Conservation (phyloP, 768 basidiomycete species). For the Psilocybe subaeruginosa region DNA sequence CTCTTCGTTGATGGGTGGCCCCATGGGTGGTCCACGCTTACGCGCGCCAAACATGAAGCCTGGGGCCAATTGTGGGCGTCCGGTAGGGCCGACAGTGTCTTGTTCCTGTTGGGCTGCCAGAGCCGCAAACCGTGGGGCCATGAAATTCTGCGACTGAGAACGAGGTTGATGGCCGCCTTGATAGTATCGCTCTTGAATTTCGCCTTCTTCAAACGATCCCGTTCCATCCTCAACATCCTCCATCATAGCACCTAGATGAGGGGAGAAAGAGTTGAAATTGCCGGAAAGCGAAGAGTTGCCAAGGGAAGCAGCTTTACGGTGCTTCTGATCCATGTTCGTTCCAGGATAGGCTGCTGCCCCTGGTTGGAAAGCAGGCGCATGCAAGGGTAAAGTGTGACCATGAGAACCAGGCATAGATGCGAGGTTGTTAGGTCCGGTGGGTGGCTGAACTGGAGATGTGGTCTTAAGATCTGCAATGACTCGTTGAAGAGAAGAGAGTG, state of each 20-base stretch:
- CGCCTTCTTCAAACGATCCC: conserved; percentile 72
- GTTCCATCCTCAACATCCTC: conserved; percentile 76
- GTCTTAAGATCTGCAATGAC: conserved; percentile 95
- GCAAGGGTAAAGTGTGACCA: conserved; percentile 54
- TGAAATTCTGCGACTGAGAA: conserved; percentile 82
- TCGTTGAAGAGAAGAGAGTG: conserved; percentile 85
- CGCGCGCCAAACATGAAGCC: conserved; percentile 87
- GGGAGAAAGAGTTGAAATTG: conserved; percentile 73
- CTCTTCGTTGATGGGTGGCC: conserved; percentile 79
- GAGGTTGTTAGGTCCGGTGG: conserved; percentile 44
- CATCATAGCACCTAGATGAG: conserved; percentile 82
- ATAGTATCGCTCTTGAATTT: conserved; percentile 65
- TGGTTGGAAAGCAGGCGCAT: conserved; percentile 78
- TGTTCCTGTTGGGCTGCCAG: conserved; percentile 78
- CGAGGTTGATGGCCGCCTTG: conserved; percentile 67
- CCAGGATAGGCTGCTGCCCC: conserved; percentile 59
- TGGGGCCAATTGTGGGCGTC: conserved; percentile 90
- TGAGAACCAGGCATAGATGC: conserved; percentile 53
- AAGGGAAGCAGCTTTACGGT: conserved; percentile 82
- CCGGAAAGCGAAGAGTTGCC: conserved; percentile 59
- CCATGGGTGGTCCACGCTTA: conserved; percentile 58
- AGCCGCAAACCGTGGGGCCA: conserved; percentile 87
- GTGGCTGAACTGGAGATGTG: conserved; percentile 63
- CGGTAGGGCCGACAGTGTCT: conserved; percentile 68
- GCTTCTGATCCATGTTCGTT: conserved; percentile 57